Conservation (phyloP, 176 grass and related monocot genomes). For the Hsuehochloa calcarea region DNA sequence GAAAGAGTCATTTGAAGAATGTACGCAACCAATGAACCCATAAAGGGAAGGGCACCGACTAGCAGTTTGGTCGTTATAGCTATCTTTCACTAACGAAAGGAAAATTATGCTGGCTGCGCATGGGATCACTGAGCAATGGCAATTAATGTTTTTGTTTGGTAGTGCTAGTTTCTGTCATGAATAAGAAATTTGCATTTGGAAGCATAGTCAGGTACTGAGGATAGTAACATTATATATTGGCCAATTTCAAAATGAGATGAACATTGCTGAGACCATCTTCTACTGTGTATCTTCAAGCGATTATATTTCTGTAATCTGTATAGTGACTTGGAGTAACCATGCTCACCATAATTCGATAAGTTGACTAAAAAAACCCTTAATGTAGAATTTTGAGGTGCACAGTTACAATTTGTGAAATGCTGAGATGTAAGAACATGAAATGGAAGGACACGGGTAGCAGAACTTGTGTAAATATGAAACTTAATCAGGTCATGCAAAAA, state of each 20-base stretch:
- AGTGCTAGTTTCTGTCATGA: background rate
- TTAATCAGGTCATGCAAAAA: background rate
- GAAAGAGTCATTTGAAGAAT: background rate
- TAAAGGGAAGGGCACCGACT: background rate
- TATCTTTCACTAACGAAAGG: background rate
- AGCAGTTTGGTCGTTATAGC: background rate
- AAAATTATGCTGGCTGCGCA: background rate
- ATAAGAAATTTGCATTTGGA: background rate
- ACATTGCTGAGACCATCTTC: background rate
- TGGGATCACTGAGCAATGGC: background rate
- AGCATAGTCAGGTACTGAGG: background rate
- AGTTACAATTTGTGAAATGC: background rate
- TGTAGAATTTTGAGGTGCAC: background rate
- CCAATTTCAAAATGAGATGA: background rate
- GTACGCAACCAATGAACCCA: background rate
- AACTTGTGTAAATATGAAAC: background rate
- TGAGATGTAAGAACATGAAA: constrained; percentile 9
- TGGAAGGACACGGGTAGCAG: background rate
- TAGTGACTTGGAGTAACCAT: background rate
- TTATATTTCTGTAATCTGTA: background rate
- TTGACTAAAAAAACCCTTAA: too few relatives aligned
- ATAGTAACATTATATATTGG: background rate
- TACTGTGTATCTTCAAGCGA: background rate
- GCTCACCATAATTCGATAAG: background rate
- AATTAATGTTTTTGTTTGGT: background rate